Evolutionary conservation across 176 grass and related monocot species (phyloP).

Genomic region (Juncus effusus): DNA sequence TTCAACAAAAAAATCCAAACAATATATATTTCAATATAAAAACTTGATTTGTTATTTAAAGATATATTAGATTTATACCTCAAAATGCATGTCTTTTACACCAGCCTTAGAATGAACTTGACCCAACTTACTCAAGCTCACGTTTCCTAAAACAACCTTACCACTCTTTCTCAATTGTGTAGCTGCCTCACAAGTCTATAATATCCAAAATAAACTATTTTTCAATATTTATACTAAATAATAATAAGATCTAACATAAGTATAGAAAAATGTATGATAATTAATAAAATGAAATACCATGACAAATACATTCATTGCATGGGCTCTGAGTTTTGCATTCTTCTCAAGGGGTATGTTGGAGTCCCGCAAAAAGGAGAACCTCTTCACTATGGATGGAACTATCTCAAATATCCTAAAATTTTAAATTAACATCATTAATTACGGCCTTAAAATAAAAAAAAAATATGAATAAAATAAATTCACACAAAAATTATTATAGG

Average conservation of each 20-base stretch:
- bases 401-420: constrained; percentile 27
- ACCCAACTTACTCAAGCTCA: constrained; percentile 1
- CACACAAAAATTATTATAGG: constrained; percentile 6
- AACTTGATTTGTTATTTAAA: no score
- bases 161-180: constrained; percentile 24
- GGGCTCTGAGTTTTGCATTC: constrained; percentile 31
- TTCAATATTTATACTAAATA: neutral
- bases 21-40: no score
- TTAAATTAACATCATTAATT: neutral
- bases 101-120: constrained; percentile 23
- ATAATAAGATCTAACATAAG: neutral
- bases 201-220: neutral
- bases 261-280: neutral
- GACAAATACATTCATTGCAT: constrained; percentile 24
- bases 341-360: constrained; percentile 30
- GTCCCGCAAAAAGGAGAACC: constrained; percentile 29
- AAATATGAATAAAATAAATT: neutral
- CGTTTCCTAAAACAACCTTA: constrained; percentile 6
- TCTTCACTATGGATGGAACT: constrained; percentile 12
- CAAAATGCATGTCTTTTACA: constrained; percentile 25
- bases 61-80: constrained; percentile 6
- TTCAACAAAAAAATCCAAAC: no score
- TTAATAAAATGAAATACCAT: constrained; percentile 18
- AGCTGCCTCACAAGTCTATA: constrained; percentile 30
- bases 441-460: neutral